Evolutionary conservation across 768 basidiomycete species (phyloP).

Genomic region (Naganishia vaughanmartiniae): DNA sequence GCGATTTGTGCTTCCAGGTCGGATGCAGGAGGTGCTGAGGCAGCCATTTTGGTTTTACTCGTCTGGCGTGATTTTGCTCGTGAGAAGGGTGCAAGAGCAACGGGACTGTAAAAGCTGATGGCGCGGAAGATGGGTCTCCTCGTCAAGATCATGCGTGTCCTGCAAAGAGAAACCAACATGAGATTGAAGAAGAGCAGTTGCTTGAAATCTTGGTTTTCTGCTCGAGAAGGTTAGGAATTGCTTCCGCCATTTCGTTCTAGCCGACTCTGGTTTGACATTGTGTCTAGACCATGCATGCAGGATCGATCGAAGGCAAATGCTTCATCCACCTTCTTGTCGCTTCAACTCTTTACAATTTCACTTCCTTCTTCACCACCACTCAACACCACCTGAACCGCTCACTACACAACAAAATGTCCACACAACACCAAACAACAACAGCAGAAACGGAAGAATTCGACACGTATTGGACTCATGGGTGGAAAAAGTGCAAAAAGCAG

Average conservation of each 20-base stretch:
- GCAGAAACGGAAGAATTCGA: slow-evolving; percentile 9
- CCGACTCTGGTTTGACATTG: background rate
- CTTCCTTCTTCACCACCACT: background rate
- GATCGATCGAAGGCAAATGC: slow-evolving; percentile 2
- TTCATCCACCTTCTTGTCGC: too few species aligned
- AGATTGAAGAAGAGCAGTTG: background rate
- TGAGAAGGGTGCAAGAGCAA: background rate
- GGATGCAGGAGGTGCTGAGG: slow-evolving; percentile 33
- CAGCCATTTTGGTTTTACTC: slow-evolving; percentile 20
- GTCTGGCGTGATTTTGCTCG: slow-evolving; percentile 7
- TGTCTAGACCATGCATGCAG: too few species aligned
- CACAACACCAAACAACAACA: background rate
- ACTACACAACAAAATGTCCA: slow-evolving; percentile 16
- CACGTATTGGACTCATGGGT: slow-evolving; percentile 38
- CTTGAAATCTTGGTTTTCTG: too few species aligned
- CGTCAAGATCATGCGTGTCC: background rate
- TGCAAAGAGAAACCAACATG: too few species aligned
- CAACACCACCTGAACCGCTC: background rate
- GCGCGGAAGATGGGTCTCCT: background rate
- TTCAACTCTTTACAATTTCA: too few species aligned
- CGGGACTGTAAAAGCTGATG: background rate
- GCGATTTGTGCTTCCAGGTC: slow-evolving; percentile 35
- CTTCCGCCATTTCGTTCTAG: too few species aligned
- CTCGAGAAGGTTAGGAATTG: too few species aligned
- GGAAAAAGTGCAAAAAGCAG: slow-evolving; percentile 47